These are phyloP conservation scores for Zymoseptoria ardabiliae DNA, from an alignment of 2,329 filamentous ascomycete species.

Conservation along the genomic window DNA sequence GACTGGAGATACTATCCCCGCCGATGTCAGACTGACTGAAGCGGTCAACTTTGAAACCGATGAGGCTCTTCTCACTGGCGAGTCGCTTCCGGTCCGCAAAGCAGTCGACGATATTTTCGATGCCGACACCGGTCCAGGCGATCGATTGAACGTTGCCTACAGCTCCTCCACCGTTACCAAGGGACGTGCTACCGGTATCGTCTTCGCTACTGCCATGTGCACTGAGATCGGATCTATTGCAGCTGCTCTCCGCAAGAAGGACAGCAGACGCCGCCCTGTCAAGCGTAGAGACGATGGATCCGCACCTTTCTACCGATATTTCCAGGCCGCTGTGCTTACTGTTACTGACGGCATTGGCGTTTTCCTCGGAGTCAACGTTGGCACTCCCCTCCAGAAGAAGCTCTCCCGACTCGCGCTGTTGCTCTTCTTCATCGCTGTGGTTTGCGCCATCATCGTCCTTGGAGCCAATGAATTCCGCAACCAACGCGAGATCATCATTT, in stretches of 20 bases:
- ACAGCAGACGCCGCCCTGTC: constrained; percentile 35
- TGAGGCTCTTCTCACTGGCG: constrained; percentile 65
- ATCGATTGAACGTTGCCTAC: constrained; percentile 63
- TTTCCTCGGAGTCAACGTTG: constrained; percentile 61
- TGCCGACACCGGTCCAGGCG: constrained; percentile 52
- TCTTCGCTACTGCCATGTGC: constrained; percentile 60
- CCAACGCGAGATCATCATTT: constrained; percentile 54
- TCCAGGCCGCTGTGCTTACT: constrained; percentile 46
- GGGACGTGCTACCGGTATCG: constrained; percentile 60
- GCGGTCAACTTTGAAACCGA: constrained; percentile 51
- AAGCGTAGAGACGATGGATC: constrained; percentile 32
- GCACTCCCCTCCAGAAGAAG: constrained; percentile 77
- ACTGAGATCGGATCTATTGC: constrained; percentile 72
- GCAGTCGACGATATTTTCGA: constrained; percentile 48
- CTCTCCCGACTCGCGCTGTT: constrained; percentile 76
- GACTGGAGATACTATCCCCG: constrained; percentile 43
- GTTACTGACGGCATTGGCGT: constrained; percentile 51
- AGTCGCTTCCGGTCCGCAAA: constrained; percentile 63
- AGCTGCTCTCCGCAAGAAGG: constrained; percentile 56
- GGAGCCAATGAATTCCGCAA: constrained; percentile 50
- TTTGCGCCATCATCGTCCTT: constrained; percentile 62
- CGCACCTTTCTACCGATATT: constrained; percentile 27
- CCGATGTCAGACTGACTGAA: constrained; percentile 31
- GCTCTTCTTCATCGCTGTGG: constrained; percentile 65
- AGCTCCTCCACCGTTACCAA: constrained; percentile 63